Conservation (phyloP, 768 basidiomycete species). For the Lactifluus hygrophoroides region DNA sequence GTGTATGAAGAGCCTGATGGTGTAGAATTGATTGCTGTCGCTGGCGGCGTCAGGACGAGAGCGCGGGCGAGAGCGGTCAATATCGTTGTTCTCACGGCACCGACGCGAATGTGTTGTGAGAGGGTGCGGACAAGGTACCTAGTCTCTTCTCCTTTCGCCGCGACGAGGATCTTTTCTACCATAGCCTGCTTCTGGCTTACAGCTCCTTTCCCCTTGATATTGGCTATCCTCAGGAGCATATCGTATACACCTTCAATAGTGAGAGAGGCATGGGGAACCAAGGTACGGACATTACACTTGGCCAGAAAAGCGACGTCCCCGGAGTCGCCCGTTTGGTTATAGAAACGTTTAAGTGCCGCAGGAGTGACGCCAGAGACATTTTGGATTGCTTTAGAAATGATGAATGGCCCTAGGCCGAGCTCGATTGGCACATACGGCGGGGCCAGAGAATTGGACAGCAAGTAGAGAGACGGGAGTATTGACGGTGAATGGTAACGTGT, state of each 20-base stretch:
- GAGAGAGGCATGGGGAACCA: slow-evolving; percentile 63
- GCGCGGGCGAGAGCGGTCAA: slow-evolving; percentile 75
- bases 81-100: slow-evolving; percentile 79
- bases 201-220: slow-evolving; percentile 66
- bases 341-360: slow-evolving; percentile 51
- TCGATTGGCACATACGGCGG: slow-evolving; percentile 68
- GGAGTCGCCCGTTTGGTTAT: slow-evolving; percentile 63
- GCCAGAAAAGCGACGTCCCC: slow-evolving; percentile 87
- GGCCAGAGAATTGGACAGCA: slow-evolving; percentile 71
- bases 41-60: slow-evolving; percentile 50
- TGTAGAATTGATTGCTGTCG: slow-evolving; percentile 21
- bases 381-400: slow-evolving; percentile 63
- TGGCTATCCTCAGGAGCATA: slow-evolving; percentile 56
- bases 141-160: slow-evolving; percentile 82
- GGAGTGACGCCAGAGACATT: slow-evolving; percentile 59
- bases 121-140: slow-evolving; percentile 73
- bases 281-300: slow-evolving; percentile 64
- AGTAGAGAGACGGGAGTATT: slow-evolving; percentile 68
- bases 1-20: slow-evolving; percentile 25
- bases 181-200: slow-evolving; percentile 67
- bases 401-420: slow-evolving; percentile 58
- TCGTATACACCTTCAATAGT: slow-evolving; percentile 58
- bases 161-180: slow-evolving; percentile 74
- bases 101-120: slow-evolving; percentile 71
- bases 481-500: slow-evolving; percentile 56